Base-by-base conservation (phyloP, 2,329 filamentous ascomycete genomes). In the Sclerotiophoma versabilis region DNA sequence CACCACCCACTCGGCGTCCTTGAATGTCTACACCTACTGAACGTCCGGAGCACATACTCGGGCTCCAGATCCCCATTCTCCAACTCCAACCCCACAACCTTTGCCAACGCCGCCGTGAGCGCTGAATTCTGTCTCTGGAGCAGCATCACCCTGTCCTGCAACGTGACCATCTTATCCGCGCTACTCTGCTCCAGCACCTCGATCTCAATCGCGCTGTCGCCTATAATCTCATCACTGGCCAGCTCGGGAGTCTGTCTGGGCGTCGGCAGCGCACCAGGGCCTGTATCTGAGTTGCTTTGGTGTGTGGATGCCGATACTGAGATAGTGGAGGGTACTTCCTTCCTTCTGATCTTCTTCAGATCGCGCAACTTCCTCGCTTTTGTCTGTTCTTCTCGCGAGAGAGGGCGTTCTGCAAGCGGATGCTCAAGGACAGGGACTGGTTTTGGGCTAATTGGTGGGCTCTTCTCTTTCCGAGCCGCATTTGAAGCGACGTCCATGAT, bases 41-140 rank as follows among this genome's bases (percentile, higher is more conserved):
- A 54, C 10, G 59, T 59, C 22, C 45, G 47, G 15, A 67, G 42
- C 8, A 67, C 59, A 9, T 57, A 45, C 32, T 67, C 64, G 4
- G 50, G 54, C 44, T 57, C 63, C 39, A 65, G 27, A n/a, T 67
- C 57, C 2, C 57, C 62, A 43, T 63, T 49, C 39, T 66, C 59
- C 15, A 59, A 11, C 33, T 69, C 57, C 19, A 71, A 36, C 3
- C 68, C 69, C 19, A 68, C 57, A 20, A 70, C 63, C 57, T 60
- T 65, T 17, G 63, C 67, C 36, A 71, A 34, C 11, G 64, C 66
- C 22, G 66, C 64, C 2, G 62, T 63, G 4, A 72, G 56, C 42
- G 68, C 58, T 6, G 49, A 60, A 23, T 70, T 72, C 54, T 69
- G 65, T 36, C 58, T 45, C 57, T 68, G 66, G 20, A 72, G 47